Evolutionary conservation across 441 rosid genomes (phyloP), one percentile per base, ranked within the genome.

Genomic region (Corymbia citriodora): DNA sequence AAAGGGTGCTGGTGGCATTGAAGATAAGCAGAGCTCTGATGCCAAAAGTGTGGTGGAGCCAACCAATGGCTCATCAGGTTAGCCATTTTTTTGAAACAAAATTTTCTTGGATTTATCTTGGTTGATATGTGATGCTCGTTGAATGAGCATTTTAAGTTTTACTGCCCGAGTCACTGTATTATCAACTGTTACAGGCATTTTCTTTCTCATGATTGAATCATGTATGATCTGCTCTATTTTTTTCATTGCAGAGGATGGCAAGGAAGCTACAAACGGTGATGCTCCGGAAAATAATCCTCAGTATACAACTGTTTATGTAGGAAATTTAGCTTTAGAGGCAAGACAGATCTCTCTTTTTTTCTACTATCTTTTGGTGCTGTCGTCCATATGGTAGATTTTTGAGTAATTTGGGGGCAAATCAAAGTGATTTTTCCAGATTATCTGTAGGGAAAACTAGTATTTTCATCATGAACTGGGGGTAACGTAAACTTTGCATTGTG

Each of bases 261-360:
- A 96, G 93, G 99, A 97, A 89, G 90, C 94, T 40, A 87, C 94
- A 87, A 97, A 93, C 87, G 94, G 31, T 87, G 99, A 98, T 88
- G 97, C 97, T 91, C 98, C 98, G 52, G 99, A 97, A 92, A 97
- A 96, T 92, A 98, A 97, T 92, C 95, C 98, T 90, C 99, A 96
- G 90, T 98, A 94, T 91, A 97, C 99, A 50, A 98, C 99, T 91
- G 99, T 98, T 55, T 98, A 96, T 89, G 97, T 97, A 89, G 99
- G 99, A 88, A 98, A 97, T 93, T 97, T 97, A 90, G 96, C 98
- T 82, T 97, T 98, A 11, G 96, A 98, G 98, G 99, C 92, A 91
- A 93, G 93, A 83, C 72, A 11, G 53, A 55, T 88, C 89, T 79
- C 91, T 91, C 65, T 63, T 27, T n/a, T n/a, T 65, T 11, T 12